phyloP scores from a whole-genome alignment of 139 green algal species.

The Coccomyxa sp. region DNA sequence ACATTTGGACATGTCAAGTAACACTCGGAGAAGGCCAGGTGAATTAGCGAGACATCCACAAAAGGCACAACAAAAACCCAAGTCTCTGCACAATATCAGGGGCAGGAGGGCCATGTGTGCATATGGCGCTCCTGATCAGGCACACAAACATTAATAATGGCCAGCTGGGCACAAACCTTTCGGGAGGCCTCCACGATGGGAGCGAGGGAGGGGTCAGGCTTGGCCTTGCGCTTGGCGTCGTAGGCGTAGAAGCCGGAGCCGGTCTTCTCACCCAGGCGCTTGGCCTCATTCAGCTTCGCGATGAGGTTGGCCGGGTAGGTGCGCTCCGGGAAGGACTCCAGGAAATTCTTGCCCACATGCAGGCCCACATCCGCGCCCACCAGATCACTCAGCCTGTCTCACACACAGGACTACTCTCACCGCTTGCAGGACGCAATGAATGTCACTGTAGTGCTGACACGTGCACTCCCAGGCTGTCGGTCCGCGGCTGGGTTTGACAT shows the following conservation, averaged over 20 bases:
- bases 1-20: too few relatives aligned
- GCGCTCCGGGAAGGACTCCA: conserved; percentile 85
- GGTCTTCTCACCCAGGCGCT: conserved; percentile 92
- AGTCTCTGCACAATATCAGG: too few relatives aligned
- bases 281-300: conserved; percentile 68
- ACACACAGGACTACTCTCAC: background rate
- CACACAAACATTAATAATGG: too few relatives aligned
- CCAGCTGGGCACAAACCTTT: conserved; percentile 8
- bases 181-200: conserved; percentile 60
- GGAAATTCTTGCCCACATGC: conserved; percentile 92
- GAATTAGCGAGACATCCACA: too few relatives aligned
- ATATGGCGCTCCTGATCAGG: too few relatives aligned
- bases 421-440: background rate
- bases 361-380: conserved; percentile 86
- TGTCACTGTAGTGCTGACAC: background rate
- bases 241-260: conserved; percentile 92
- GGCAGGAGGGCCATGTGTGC: too few relatives aligned
- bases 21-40: too few relatives aligned
- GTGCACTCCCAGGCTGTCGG: background rate
- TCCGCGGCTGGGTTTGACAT: too few relatives aligned
- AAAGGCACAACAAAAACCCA: too few relatives aligned
- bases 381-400: conserved; percentile 69
- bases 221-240: conserved; percentile 62
- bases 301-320: conserved; percentile 75
- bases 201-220: conserved; percentile 68